Evolutionary conservation across 495 filamentous ascomycete genomes (phyloP).

Genomic region (Annulohypoxylon bovei): DNA sequence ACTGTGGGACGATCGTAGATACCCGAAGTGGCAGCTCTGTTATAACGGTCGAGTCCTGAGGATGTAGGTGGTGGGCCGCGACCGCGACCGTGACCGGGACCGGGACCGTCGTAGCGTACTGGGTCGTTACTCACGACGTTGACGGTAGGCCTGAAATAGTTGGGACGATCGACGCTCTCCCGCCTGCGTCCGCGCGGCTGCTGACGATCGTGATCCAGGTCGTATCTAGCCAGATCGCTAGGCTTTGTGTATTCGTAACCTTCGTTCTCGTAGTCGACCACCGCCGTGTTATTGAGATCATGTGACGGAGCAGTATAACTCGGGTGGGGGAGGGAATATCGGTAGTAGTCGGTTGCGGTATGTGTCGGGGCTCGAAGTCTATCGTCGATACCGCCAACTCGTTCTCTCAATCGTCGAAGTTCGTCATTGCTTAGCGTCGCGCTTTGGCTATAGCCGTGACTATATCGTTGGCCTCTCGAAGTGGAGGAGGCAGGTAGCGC

Average conservation of each 20-base stretch:
- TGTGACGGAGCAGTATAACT: conserved; percentile 44
- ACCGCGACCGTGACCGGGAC: conserved; percentile 59
- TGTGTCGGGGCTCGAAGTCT: conserved; percentile 45
- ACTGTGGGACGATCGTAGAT: conserved; percentile 56
- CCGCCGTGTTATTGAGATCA: conserved; percentile 47
- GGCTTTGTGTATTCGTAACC: conserved; percentile 79
- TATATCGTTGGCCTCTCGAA: conserved; percentile 44
- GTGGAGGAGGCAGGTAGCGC: conserved; percentile 62
- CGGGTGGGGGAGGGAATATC: conserved; percentile 47
- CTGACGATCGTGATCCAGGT: conserved; percentile 61
- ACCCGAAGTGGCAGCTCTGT: conserved; percentile 49
- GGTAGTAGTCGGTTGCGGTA: conserved; percentile 50
- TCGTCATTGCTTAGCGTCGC: conserved; percentile 56
- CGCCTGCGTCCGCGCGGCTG: conserved; percentile 55
- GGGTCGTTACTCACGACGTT: conserved; percentile 66
- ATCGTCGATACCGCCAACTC: conserved; percentile 51
- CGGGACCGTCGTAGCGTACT: conserved; percentile 57
- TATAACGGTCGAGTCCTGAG: conserved; percentile 69
- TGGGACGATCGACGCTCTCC: conserved; percentile 60
- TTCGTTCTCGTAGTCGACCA: conserved; percentile 70
- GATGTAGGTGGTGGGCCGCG: conserved; percentile 69
- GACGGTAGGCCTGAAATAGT: conserved; percentile 71
- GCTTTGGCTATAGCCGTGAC: conserved; percentile 46
- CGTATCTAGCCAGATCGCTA: conserved; percentile 73
- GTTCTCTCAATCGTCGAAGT: conserved; percentile 54